Evolutionary conservation across 305 asterid genomes (phyloP).

Genomic region (Stenogyne calaminthoides): DNA sequence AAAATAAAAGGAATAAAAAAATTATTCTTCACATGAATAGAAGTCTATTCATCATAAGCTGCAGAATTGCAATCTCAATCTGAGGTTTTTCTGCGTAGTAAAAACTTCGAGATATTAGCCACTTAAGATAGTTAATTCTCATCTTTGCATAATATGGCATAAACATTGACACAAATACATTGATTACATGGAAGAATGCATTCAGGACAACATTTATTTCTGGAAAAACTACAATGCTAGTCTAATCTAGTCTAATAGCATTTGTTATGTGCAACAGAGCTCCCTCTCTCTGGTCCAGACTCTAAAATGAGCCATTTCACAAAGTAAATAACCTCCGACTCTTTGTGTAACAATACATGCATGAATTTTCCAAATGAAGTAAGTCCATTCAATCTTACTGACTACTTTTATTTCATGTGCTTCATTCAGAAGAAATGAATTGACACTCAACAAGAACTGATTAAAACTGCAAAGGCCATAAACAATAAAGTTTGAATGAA

Average conservation of each 20-base stretch:
- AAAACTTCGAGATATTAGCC: not conserved
- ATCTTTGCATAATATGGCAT: not conserved
- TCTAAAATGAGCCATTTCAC: not conserved
- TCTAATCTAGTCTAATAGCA: not conserved
- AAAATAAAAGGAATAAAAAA: not conserved
- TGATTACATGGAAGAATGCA: not conserved
- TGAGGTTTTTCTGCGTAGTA: not conserved
- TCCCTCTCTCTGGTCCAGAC: no score
- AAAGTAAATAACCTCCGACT: not conserved
- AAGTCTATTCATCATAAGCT: slow-evolving; percentile 1
- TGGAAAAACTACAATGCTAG: not conserved
- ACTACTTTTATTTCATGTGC: not conserved
- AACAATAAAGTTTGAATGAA: not conserved
- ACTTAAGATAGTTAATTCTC: not conserved
- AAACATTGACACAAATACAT: not conserved
- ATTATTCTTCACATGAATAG: not conserved
- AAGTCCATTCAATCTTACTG: not conserved
- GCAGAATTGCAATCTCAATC: not conserved
- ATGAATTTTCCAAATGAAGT: not conserved
- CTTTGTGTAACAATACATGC: not conserved
- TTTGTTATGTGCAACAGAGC: no score
- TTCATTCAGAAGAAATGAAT: not conserved
- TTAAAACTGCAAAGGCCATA: not conserved
- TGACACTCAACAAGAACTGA: not conserved
- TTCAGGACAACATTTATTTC: not conserved